These are phyloP conservation scores for Sonneratia caseolaris DNA, from an alignment of 345 rosid species.

Conservation along the genomic window DNA sequence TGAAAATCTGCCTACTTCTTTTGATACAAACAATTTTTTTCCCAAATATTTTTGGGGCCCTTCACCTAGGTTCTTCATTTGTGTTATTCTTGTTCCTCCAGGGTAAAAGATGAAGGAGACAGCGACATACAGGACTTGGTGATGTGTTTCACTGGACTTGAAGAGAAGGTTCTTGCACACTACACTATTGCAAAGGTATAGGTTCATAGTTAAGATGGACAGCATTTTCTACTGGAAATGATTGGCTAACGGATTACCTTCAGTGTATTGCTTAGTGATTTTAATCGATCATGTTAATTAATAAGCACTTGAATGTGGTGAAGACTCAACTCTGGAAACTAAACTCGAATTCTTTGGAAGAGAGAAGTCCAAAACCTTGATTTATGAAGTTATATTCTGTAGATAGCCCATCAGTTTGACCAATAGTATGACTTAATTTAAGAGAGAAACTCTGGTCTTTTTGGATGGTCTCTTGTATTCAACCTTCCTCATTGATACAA, in stretches of 20 bases:
- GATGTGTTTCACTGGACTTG: slow-evolving; percentile 64
- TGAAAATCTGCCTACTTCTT: neutral
- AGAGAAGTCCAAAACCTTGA: neutral
- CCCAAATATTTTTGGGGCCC: neutral
- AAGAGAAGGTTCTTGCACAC: slow-evolving; percentile 82
- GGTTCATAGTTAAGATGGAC: neutral
- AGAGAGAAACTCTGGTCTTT: neutral
- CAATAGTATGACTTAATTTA: neutral
- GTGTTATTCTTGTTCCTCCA: slow-evolving; percentile 21
- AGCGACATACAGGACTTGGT: slow-evolving; percentile 70
- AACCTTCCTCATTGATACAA: neutral
- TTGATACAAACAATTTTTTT: neutral
- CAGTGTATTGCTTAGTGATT: neutral
- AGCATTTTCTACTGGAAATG: neutral
- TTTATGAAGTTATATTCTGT: neutral
- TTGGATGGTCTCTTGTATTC: neutral
- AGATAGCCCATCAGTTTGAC: neutral
- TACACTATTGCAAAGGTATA: slow-evolving; percentile 92
- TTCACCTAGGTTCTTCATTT: slow-evolving; percentile 9
- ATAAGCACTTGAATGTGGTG: neutral
- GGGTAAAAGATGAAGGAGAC: slow-evolving; percentile 58
- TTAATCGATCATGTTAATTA: neutral
- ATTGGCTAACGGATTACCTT: neutral
- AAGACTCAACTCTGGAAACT: neutral
- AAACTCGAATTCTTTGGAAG: neutral